Evolutionary conservation across 2,329 filamentous ascomycete species (phyloP).

Genomic region (Alternaria metachromatica): DNA sequence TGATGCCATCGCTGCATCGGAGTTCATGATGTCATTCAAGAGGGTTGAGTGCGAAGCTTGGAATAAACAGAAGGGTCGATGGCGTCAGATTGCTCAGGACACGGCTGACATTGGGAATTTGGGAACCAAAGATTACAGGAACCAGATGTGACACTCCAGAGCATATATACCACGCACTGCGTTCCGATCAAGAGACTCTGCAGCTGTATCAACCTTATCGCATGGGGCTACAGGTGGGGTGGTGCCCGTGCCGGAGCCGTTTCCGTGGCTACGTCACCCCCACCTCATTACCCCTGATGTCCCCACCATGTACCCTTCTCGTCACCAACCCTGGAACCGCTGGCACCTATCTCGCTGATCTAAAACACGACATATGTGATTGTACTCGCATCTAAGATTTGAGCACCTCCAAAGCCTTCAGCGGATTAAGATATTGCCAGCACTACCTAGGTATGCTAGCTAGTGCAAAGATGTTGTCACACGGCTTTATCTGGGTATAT

Average conservation of each 20-base stretch:
- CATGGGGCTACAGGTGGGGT: background rate
- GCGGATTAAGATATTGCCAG: background rate
- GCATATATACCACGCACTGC: background rate
- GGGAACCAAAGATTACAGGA: background rate
- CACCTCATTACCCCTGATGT: background rate
- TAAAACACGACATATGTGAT: background rate
- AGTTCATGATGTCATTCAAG: background rate
- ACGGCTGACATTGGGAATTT: background rate
- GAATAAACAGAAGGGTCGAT: background rate
- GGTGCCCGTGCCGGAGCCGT: background rate
- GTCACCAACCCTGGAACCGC: background rate
- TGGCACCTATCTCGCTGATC: background rate
- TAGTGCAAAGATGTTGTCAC: background rate
- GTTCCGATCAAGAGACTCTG: background rate
- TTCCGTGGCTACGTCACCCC: background rate
- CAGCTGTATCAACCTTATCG: background rate
- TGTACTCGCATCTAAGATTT: background rate
- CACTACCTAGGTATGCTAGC: background rate
- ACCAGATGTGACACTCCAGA: background rate
- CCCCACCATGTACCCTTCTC: background rate
- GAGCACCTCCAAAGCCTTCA: background rate
- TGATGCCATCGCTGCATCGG: background rate
- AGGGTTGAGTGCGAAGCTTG: background rate
- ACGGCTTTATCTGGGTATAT: fast-evolving
- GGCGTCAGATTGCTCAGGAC: background rate